Evolutionary conservation across 441 rosid species (phyloP).

Genomic region (Gossypium trilobum): DNA sequence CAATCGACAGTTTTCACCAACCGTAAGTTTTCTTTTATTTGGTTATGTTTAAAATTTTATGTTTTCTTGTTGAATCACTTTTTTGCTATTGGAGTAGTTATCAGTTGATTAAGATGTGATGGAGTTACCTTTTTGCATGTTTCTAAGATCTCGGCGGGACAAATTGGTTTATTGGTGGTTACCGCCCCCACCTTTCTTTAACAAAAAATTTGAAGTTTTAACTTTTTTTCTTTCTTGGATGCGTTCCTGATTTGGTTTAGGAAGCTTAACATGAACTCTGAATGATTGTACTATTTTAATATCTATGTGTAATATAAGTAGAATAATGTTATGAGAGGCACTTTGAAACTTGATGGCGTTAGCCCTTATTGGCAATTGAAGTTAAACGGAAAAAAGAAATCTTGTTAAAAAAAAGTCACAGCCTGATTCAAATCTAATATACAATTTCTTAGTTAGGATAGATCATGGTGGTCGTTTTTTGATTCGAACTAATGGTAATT

Average conservation of each 20-base stretch:
- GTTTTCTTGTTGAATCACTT: neutral
- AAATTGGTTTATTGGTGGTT: conserved; percentile 8
- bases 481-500: neutral
- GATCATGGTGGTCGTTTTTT: neutral
- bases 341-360: neutral
- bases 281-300: neutral
- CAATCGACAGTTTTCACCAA: conserved; percentile 56
- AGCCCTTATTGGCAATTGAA: neutral
- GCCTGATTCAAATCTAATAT: neutral
- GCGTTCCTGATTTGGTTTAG: neutral
- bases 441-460: neutral
- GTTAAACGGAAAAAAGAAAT: neutral
- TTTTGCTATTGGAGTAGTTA: neutral
- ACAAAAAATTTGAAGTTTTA: too few relatives aligned
- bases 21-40: conserved; percentile 49
- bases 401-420: neutral
- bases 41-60: neutral
- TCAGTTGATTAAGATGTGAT: neutral
- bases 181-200: neutral
- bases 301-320: neutral
- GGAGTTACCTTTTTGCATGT: conserved; percentile 5
- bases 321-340: neutral
- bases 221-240: neutral
- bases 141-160: conserved; percentile 12
- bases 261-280: neutral